phyloP scores from a whole-genome alignment of 2,329 filamentous ascomycete genomes.

The Colletotrichum siamense region DNA sequence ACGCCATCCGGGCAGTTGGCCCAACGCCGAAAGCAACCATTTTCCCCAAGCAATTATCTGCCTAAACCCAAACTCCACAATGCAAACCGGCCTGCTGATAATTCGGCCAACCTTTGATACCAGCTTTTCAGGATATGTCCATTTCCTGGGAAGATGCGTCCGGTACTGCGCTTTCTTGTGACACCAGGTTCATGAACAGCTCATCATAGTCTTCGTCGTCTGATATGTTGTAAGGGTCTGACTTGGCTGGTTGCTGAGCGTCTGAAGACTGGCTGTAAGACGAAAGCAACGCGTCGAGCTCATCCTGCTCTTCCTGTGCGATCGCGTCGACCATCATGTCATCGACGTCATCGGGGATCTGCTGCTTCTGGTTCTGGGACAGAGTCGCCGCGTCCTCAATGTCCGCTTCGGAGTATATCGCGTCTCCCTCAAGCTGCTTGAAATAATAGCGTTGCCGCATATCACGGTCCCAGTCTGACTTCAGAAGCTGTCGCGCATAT shows the following conservation, averaged over 20 bases:
- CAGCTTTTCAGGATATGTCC: conserved; percentile 46
- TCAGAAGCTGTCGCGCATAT: conserved; percentile 32
- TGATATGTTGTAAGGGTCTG: conserved; percentile 33
- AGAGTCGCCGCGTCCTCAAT: conserved; percentile 54
- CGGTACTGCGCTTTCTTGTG: conserved; percentile 40
- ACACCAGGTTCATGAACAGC: conserved; percentile 69
- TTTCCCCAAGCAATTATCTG: background rate
- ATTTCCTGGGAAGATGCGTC: conserved; percentile 43
- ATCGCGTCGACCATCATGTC: conserved; percentile 60
- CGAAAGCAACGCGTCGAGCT: conserved; percentile 62
- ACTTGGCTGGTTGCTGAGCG: conserved; percentile 29
- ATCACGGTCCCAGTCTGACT: conserved; percentile 40
- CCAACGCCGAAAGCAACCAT: background rate
- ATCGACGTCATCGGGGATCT: conserved; percentile 37
- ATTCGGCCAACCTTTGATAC: background rate
- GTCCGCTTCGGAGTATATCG: conserved; percentile 53
- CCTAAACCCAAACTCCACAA: background rate
- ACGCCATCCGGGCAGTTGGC: background rate
- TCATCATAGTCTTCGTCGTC: conserved; percentile 68
- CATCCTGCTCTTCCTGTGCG: conserved; percentile 57
- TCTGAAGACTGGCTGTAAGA: conserved; percentile 42
- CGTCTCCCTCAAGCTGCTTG: conserved; percentile 42
- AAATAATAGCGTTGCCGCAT: conserved; percentile 33
- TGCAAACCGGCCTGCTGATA: background rate
- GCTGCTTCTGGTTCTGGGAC: conserved; percentile 28